These are phyloP conservation scores for Sphaerulina vaccinii DNA, from an alignment of 2,329 filamentous ascomycete genomes.

Conservation along the genomic window DNA sequence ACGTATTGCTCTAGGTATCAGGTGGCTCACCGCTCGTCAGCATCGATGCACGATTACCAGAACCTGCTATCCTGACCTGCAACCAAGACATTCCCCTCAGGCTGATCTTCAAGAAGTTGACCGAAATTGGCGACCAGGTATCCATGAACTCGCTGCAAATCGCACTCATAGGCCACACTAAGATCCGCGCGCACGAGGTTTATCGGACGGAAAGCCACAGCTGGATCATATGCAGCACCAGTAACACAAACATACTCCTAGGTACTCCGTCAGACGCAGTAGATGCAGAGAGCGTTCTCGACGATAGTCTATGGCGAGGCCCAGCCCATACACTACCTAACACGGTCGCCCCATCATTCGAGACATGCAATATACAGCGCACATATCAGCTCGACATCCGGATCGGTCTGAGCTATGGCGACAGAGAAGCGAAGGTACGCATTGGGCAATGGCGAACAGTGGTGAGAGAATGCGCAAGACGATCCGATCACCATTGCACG, in stretches of 20 bases:
- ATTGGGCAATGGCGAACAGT: constrained; percentile 23
- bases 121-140: constrained; percentile 65
- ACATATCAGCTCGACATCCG: constrained; percentile 81
- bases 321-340: constrained; percentile 65
- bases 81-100: constrained; percentile 81
- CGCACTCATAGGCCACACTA: constrained; percentile 75
- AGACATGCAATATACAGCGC: constrained; percentile 81
- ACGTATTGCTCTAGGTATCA: no score
- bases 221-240: constrained; percentile 72
- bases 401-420: constrained; percentile 73
- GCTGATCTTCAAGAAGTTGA: constrained; percentile 74
- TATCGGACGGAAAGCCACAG: constrained; percentile 66
- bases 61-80: constrained; percentile 84
- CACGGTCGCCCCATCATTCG: constrained; percentile 81
- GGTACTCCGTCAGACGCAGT: constrained; percentile 58
- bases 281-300: constrained; percentile 47
- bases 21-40: constrained; percentile 58
- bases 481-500: background rate
- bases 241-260: constrained; percentile 70
- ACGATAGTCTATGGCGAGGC: constrained; percentile 71
- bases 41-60: constrained; percentile 80
- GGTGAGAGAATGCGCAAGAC: constrained; percentile 20
- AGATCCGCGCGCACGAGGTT: constrained; percentile 75
- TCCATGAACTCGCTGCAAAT: constrained; percentile 79
- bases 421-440: constrained; percentile 48